Conservation (phyloP, 2,329 filamentous ascomycete species). For the Diplodia sapinea region DNA sequence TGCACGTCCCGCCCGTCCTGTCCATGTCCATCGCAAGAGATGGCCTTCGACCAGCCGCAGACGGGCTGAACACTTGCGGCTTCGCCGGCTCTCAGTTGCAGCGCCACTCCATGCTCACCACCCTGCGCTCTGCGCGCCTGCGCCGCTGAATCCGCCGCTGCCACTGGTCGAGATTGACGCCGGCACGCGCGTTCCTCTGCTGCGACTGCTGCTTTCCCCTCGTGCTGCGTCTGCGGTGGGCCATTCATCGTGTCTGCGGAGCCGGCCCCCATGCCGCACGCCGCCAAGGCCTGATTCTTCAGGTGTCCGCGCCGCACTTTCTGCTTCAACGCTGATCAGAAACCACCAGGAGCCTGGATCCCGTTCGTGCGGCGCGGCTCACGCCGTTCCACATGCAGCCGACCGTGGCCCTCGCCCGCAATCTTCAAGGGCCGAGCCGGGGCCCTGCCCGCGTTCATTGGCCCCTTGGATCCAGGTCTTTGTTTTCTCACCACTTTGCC, state of each 20-base stretch:
- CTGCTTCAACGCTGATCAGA: no score
- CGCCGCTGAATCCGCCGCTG: neutral
- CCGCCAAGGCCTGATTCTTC: neutral
- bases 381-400: conserved; percentile 1
- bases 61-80: neutral
- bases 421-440: conserved; percentile 22
- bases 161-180: neutral
- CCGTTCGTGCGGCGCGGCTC: neutral
- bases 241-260: conserved; percentile 13
- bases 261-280: neutral
- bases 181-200: neutral
- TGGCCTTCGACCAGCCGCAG: neutral
- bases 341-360: neutral
- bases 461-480: conserved; percentile 7
- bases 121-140: neutral
- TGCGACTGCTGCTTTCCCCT: neutral
- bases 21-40: neutral
- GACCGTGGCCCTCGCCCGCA: conserved; percentile 6
- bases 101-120: neutral
- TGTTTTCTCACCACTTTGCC: conserved; percentile 14
- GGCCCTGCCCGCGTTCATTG: conserved; percentile 9
- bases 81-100: neutral
- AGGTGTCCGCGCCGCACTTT: neutral
- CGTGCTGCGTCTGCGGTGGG: conserved; percentile 1
- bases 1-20: neutral